A percentile compares a stretch with the other conserved stretches of the same genome.
phyloP scores from a whole-genome alignment of 768 basidiomycete species.

The Suillus ampliporus region DNA sequence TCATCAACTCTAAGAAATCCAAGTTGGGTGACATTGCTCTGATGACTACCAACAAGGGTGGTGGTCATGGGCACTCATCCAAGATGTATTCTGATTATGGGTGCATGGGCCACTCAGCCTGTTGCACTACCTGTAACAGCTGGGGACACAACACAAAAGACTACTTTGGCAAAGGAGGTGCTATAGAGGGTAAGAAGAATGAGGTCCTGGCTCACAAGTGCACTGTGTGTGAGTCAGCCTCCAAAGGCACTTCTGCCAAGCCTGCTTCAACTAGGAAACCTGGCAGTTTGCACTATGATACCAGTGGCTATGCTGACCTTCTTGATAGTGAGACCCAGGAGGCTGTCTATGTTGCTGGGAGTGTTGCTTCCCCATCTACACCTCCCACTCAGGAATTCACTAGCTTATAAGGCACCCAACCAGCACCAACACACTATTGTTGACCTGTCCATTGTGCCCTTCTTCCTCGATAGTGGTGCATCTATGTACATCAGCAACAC shows the following conservation, averaged over 20 bases:
- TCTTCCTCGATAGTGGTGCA: too few relatives aligned
- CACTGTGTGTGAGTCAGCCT: too few relatives aligned
- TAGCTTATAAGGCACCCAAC: too few relatives aligned
- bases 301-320: background rate
- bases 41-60: background rate
- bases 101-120: too few relatives aligned
- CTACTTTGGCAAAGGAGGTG: background rate
- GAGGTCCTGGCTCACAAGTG: background rate
- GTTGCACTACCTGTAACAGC: background rate
- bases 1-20: conserved; percentile 5
- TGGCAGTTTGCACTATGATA: background rate
- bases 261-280: background rate
- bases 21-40: background rate
- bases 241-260: background rate
- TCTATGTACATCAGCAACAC: too few relatives aligned
- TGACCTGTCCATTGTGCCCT: too few relatives aligned
- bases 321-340: background rate
- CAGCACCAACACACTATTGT: too few relatives aligned
- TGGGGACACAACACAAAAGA: background rate
- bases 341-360: background rate
- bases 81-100: too few relatives aligned
- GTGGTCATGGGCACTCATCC: too few relatives aligned
- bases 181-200: background rate
- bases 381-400: too few relatives aligned
- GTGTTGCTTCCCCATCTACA: too few relatives aligned